Conservation (phyloP, 129 eudicot genomes). For the Artemisia annua region DNA sequence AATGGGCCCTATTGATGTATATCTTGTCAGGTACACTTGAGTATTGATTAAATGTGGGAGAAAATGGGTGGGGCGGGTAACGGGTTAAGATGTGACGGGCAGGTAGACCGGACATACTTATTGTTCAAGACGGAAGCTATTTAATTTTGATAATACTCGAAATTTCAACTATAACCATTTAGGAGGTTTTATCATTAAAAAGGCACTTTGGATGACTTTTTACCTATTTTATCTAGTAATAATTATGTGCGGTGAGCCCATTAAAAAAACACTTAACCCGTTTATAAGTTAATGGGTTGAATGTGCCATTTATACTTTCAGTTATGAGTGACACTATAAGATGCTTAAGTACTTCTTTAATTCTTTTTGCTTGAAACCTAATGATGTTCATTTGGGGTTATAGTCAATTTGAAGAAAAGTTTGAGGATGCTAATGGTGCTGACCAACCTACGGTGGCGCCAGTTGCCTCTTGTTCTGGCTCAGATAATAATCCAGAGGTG, state of each 20-base stretch:
- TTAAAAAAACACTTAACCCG: too few relatives aligned
- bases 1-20: slow-evolving; percentile 99
- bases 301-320: not conserved
- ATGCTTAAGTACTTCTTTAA: not conserved
- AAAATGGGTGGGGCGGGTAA: not conserved
- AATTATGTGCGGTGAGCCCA: too few relatives aligned
- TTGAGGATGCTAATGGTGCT: slow-evolving; percentile 72
- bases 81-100: not conserved
- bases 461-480: slow-evolving; percentile 57
- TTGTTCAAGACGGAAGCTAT: not conserved
- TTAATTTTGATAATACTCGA: not conserved
- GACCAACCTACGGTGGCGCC: slow-evolving; percentile 55
- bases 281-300: not conserved
- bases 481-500: slow-evolving; percentile 46
- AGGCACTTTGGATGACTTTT: not conserved
- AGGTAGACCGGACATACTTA: too few relatives aligned
- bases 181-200: not conserved
- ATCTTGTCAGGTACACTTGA: slow-evolving; percentile 82
- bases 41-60: not conserved
- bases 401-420: slow-evolving; percentile 98
- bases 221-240: not conserved
- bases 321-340: not conserved
- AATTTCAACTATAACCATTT: too few relatives aligned
- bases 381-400: not conserved
- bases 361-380: slow-evolving; percentile 1